A percentile compares a stretch with the other conserved stretches of the same genome.
Evolutionary conservation across 139 green algal genomes (phyloP).

Genomic region (Haematococcus sp.): DNA sequence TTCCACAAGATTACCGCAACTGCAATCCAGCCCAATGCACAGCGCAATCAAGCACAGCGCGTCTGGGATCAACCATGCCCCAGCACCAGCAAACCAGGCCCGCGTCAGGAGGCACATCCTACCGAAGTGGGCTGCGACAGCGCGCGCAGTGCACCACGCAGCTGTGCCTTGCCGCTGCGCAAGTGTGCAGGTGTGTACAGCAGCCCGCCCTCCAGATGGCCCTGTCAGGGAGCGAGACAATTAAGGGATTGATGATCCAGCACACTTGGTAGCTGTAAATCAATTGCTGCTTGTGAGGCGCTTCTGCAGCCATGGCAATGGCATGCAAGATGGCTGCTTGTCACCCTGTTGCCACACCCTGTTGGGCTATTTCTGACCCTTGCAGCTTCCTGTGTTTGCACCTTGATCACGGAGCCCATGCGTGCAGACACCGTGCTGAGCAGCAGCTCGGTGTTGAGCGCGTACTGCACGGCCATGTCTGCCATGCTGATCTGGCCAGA

Average conservation of each 20-base stretch:
- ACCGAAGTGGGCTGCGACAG: conserved; percentile 32
- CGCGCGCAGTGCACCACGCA: conserved; percentile 80
- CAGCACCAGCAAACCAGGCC: too few relatives aligned
- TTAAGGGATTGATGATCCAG: too few relatives aligned
- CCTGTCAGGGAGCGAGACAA: conserved; percentile 17
- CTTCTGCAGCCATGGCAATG: too few relatives aligned
- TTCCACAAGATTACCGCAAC: too few relatives aligned
- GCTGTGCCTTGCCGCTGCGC: conserved; percentile 70
- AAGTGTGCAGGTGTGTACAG: conserved; percentile 86
- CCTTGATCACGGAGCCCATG: conserved; percentile 58
- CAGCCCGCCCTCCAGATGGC: conserved; percentile 70
- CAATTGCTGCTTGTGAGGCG: too few relatives aligned
- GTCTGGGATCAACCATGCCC: too few relatives aligned
- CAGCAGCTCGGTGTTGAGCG: conserved; percentile 79
- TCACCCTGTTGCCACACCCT: too few relatives aligned
- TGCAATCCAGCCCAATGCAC: too few relatives aligned
- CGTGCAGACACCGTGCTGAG: conserved; percentile 39
- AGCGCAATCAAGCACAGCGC: too few relatives aligned
- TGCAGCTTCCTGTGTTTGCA: neutral
- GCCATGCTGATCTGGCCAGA: conserved; percentile 58
- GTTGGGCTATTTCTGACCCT: neutral
- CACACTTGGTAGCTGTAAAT: too few relatives aligned
- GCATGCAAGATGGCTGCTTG: too few relatives aligned
- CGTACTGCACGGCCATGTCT: conserved; percentile 80
- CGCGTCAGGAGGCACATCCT: too few relatives aligned